Evolutionary conservation across 2,329 filamentous ascomycete species (phyloP), one percentile per base, ranked within the genome.

Genomic region (Cadophora sp.): DNA sequence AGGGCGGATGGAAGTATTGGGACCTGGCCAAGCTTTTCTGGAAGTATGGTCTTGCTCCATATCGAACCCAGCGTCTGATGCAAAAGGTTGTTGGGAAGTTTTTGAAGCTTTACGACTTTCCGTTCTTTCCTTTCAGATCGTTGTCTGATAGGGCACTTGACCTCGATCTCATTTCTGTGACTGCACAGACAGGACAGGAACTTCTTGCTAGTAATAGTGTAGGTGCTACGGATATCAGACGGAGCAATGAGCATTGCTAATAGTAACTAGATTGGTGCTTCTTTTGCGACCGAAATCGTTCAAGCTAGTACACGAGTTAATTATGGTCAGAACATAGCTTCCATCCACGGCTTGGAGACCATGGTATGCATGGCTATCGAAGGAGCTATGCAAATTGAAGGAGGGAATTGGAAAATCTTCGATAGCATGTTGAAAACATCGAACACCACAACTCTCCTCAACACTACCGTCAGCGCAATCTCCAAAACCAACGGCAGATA

Each of bases 401-500:
- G 94, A 7, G 96, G 96, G 1, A 99, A 98, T 79, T 98, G 94
- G 94, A 89, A 88, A 74, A 97, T 99, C 65, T 99, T 99, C 77
- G 86, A 90, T n/a, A 82, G 85, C 55, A 97, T 97, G 91, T 82
- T 95, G 1, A 83, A 86, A 46, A 81, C 83, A 0, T 91, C 92
- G 1, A 81, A 84, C 3, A 89, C 92, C 0, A 79, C 82, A 0
- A 72, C 94, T 5, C 81, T 83, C 48, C 82, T 92, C 27, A 91
- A 94, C 74, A 92, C 91, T 0, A 84, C 87, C 0, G 91, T 97
- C 0, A 83, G 84, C 0, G 82, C 82, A 4, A 87, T 97, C 61
- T 78, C 80, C 1, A 83, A 86, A 64, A 79, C 82, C 22, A 81
- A 82, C 9, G 79, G 81, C 4, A 84, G 82, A 71, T 90, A 89